phyloP scores from a whole-genome alignment of 805 yeast genomes.

The Candida manassasensis region DNA sequence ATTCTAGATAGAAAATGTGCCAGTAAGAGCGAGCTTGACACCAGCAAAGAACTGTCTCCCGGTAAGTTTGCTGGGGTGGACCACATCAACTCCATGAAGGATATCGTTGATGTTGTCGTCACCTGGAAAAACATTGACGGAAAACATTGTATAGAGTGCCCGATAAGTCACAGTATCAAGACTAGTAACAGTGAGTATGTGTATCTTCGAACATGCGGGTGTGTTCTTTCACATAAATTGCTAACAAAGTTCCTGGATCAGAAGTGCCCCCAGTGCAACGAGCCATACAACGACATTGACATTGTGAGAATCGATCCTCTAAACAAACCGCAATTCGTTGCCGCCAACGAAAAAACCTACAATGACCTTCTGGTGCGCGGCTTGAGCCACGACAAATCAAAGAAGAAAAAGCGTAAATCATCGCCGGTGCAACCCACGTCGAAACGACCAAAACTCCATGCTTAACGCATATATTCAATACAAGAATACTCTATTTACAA shows the following conservation, averaged over 20 bases:
- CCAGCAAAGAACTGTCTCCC: not conserved
- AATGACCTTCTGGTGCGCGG: conserved; percentile 8
- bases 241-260: conserved; percentile 14
- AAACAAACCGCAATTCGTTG: conserved; percentile 7
- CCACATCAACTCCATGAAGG: conserved; percentile 22
- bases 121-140: conserved; percentile 14
- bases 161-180: conserved; percentile 21
- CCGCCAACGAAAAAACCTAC: conserved; percentile 13
- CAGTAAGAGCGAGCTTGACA: conserved; percentile 7
- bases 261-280: conserved; percentile 30
- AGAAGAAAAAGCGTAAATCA: conserved; percentile 10
- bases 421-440: not conserved
- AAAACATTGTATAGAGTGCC: conserved; percentile 22
- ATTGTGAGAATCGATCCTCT: conserved; percentile 29
- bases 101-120: conserved; percentile 21
- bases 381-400: conserved; percentile 23
- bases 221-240: conserved; percentile 26
- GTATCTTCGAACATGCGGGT: conserved; percentile 37
- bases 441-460: conserved; percentile 1
- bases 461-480: too few species aligned
- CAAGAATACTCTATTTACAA: too few species aligned
- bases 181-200: conserved; percentile 16
- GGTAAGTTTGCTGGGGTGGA: not conserved
- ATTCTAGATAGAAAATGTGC: conserved; percentile 35
- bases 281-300: conserved; percentile 21